Percentiles rank a stretch among this genome's conserved stretches.
Evolutionary conservation across 75 land plant genomes (phyloP).

Genomic region (Pseudotsuga menziesii): DNA sequence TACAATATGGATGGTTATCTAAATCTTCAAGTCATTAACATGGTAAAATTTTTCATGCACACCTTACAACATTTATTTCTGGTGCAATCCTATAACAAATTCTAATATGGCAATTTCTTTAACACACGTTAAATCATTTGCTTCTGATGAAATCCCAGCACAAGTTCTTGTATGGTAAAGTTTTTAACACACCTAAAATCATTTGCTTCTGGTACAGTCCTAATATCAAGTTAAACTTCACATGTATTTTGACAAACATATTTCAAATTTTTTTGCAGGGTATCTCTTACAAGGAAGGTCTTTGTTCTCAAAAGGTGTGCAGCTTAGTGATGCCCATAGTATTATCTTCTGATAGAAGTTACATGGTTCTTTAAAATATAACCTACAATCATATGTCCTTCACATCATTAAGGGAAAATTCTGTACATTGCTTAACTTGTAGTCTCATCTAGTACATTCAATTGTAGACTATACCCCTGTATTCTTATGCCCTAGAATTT

Average conservation of each 20-base stretch:
- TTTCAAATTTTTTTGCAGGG: constrained; percentile 5
- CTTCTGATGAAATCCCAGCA: too few species aligned
- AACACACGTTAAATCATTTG: too few species aligned
- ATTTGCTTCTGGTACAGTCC: neutral
- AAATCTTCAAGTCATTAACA: too few species aligned
- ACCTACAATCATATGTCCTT: neutral
- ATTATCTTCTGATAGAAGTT: neutral
- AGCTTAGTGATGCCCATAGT: neutral
- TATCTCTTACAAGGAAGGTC: neutral
- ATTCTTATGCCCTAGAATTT: neutral
- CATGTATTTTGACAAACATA: constrained; percentile 2
- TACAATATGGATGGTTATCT: too few species aligned
- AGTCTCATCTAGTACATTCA: neutral
- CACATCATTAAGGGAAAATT: neutral
- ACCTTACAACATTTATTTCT: too few species aligned
- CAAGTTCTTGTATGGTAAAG: neutral
- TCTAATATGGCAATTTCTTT: too few species aligned
- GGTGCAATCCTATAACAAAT: too few species aligned
- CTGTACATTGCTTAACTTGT: neutral
- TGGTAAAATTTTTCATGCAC: too few species aligned
- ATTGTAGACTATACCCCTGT: neutral
- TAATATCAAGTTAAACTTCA: neutral
- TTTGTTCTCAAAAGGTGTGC: constrained; percentile 9
- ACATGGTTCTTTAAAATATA: too few species aligned
- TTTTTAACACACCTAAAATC: neutral